Evolutionary conservation across 2,329 filamentous ascomycete species (phyloP).

Genomic region (Mycocentrospora acerina): DNA sequence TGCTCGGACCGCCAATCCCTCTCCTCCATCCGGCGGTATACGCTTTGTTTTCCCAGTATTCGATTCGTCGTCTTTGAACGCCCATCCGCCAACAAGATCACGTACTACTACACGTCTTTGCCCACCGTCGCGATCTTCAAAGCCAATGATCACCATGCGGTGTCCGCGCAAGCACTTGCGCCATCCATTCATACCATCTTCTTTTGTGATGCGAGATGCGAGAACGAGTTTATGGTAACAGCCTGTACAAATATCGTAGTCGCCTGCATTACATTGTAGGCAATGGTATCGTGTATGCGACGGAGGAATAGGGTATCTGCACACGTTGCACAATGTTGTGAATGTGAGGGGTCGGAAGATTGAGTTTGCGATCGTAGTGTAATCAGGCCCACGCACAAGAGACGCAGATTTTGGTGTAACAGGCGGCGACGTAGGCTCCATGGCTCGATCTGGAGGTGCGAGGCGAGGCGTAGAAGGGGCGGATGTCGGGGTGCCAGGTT

Average conservation of each 20-base stretch:
- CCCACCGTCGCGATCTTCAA: slow-evolving; percentile 67
- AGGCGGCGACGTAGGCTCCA: slow-evolving; percentile 37
- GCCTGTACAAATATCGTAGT: slow-evolving; percentile 79
- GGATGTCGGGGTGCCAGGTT: slow-evolving; percentile 8
- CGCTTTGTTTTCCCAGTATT: slow-evolving; percentile 3
- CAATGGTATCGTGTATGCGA: slow-evolving; percentile 77
- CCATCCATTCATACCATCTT: slow-evolving; percentile 82
- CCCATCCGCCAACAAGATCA: slow-evolving; percentile 76
- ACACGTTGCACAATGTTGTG: slow-evolving; percentile 76
- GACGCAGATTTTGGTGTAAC: slow-evolving; percentile 47
- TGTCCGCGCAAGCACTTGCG: slow-evolving; percentile 77
- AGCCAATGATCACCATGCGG: slow-evolving; percentile 79
- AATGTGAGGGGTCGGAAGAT: slow-evolving; percentile 70
- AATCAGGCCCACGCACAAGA: slow-evolving; percentile 40
- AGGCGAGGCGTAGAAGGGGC: slow-evolving; percentile 22
- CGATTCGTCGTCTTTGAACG: slow-evolving; percentile 61
- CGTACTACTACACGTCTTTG: slow-evolving; percentile 67
- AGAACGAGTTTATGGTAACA: slow-evolving; percentile 73
- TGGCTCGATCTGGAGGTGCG: slow-evolving; percentile 26
- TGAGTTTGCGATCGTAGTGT: slow-evolving; percentile 36
- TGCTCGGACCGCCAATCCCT: slow-evolving; percentile 64
- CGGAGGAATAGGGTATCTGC: slow-evolving; percentile 70
- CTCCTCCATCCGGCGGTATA: slow-evolving; percentile 76
- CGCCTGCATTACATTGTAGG: slow-evolving; percentile 72
- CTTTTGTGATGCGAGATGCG: slow-evolving; percentile 65